Evolutionary conservation across 345 rosid genomes (phyloP).

Genomic region (Moricandia moricandioides): DNA sequence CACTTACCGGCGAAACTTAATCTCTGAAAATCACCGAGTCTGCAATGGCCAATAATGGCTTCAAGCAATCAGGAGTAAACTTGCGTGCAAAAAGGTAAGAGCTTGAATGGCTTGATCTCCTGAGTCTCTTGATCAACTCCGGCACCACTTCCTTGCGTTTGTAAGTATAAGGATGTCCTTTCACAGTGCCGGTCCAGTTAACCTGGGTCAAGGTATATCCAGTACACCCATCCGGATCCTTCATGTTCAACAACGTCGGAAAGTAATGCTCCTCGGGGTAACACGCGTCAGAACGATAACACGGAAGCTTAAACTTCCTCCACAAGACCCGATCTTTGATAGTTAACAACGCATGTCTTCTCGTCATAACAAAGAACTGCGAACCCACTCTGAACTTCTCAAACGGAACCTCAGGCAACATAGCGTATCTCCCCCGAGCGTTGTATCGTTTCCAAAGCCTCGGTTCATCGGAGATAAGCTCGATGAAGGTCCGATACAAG

Average conservation of each 20-base stretch:
- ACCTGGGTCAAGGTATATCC: slow-evolving; percentile 72
- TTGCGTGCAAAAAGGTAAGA: slow-evolving; percentile 87
- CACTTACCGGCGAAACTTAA: slow-evolving; percentile 54
- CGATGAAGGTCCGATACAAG: slow-evolving; percentile 69
- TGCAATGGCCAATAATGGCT: slow-evolving; percentile 69
- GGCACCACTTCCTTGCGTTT: slow-evolving; percentile 55
- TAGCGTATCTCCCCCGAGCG: slow-evolving; percentile 67
- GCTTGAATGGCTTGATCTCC: slow-evolving; percentile 65
- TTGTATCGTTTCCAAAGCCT: slow-evolving; percentile 80
- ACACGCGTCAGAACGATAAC: slow-evolving; percentile 71
- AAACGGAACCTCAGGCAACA: slow-evolving; percentile 80
- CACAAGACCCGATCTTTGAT: slow-evolving; percentile 67
- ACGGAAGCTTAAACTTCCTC: slow-evolving; percentile 75
- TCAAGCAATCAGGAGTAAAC: slow-evolving; percentile 85
- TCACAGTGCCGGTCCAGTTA: slow-evolving; percentile 85
- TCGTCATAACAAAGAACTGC: slow-evolving; percentile 82
- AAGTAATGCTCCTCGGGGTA: slow-evolving; percentile 98
- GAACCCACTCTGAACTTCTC: slow-evolving; percentile 78
- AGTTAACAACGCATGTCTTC: slow-evolving; percentile 70
- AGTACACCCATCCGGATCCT: slow-evolving; percentile 67
- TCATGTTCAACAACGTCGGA: slow-evolving; percentile 81
- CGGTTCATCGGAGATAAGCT: slow-evolving; percentile 59
- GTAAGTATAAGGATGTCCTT: slow-evolving; percentile 85
- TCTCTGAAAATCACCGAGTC: slow-evolving; percentile 80
- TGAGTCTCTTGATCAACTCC: slow-evolving; percentile 50